phyloP scores from a whole-genome alignment of 352 stramenopile species.

The Plasmopara halstedii region DNA sequence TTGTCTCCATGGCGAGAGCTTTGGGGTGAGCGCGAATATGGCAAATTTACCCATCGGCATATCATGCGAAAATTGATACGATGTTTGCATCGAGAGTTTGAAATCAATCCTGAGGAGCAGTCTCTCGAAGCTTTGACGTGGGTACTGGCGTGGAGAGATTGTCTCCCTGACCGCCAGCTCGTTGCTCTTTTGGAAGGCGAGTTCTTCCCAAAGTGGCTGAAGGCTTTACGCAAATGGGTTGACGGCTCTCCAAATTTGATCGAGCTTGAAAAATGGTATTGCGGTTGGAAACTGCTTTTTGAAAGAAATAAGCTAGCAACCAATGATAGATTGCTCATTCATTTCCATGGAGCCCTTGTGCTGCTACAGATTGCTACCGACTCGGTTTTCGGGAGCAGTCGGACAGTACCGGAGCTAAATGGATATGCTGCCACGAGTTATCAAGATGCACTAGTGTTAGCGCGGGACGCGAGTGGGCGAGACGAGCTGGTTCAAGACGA shows the following conservation, averaged over 20 bases:
- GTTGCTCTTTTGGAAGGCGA: slow-evolving; percentile 84
- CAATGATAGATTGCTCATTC: slow-evolving; percentile 54
- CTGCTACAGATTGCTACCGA: slow-evolving; percentile 49
- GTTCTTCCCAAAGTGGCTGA: slow-evolving; percentile 89
- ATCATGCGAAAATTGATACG: slow-evolving; percentile 70
- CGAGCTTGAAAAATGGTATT: slow-evolving; percentile 80
- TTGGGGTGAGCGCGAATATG: slow-evolving; percentile 76
- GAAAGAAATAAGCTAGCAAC: slow-evolving; percentile 45
- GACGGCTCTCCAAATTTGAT: slow-evolving; percentile 28
- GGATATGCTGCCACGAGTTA: slow-evolving; percentile 48
- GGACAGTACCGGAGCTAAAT: slow-evolving; percentile 45
- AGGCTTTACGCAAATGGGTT: slow-evolving; percentile 77
- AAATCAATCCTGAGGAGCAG: slow-evolving; percentile 68
- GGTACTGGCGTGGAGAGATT: slow-evolving; percentile 64
- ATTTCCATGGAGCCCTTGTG: slow-evolving; percentile 71
- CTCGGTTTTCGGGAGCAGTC: slow-evolving; percentile 7
- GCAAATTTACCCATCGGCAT: slow-evolving; percentile 76
- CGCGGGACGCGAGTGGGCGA: slow-evolving; percentile 23
- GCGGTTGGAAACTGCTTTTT: slow-evolving; percentile 81
- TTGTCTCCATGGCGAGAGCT: slow-evolving; percentile 62
- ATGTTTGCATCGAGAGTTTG: slow-evolving; percentile 74
- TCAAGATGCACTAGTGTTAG: slow-evolving; percentile 62
- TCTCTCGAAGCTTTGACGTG: slow-evolving; percentile 57
- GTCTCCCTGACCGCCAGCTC: slow-evolving; percentile 67
- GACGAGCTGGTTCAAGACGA: slow-evolving; percentile 9